Evolutionary conservation across 2,329 filamentous ascomycete species (phyloP), one percentile per base, ranked within the genome.

Genomic region (Aureobasidium subglaciale): DNA sequence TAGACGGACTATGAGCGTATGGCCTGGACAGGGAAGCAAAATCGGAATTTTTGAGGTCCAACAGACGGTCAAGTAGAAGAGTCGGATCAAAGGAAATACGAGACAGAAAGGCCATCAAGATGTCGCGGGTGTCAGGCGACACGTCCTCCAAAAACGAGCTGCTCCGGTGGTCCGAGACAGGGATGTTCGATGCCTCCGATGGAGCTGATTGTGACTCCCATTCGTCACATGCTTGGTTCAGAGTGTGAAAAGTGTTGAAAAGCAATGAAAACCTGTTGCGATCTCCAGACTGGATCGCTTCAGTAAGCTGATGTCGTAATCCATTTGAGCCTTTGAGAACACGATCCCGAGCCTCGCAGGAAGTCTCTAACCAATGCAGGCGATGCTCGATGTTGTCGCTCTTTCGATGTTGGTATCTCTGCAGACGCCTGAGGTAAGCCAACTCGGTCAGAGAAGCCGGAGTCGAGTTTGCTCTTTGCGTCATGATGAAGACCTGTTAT

Each of bases 51-150:
- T 84, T 85, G 62, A 99, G 77, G 64, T 82, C 84, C 68, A 84
- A 84, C 61, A 99, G 80, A 61, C 91, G 83, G 60, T 87, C 84
- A 65, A 92, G 89, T 69, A 99, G 71, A 71, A 95, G 97, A 65
- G 91, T 85, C 34, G 90, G 85, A 68, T 96, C 91, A 60, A 87
- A 90, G 63, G 92, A 84, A 60, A 96, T 81, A 70, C 89, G 83
- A 46, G 83, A 85, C 63, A 97, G 74, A 66, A 97, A 92, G 59
- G 84, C 82, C 57, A 96, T 69, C 58, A 96, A 82, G 40, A 85
- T 83, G 59, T 89, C 83, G 66, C 88, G 79, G 56, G 89, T 84
- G 59, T 86, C 84, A 56, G 82, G 77, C 50, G 90, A 88, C 48
- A 97, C 81, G 65, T 90, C 84, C 67, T 87, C 82, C 62, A 78